Conservation (phyloP, 1,139 yeast genomes). For the Magnusiomyces tetraspermus region DNA sequence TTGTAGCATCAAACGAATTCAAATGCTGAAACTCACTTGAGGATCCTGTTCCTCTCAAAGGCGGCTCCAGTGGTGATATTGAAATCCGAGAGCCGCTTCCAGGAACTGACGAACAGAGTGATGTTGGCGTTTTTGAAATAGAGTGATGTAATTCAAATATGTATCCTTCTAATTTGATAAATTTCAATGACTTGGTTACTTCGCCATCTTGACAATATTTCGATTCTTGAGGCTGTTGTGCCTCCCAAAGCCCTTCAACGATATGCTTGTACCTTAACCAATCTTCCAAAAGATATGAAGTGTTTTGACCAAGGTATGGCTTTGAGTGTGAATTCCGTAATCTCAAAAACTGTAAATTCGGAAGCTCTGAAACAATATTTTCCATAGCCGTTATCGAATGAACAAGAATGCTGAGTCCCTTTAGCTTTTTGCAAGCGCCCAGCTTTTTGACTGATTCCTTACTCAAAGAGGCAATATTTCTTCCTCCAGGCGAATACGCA, state of each 20-base stretch:
- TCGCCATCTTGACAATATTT: not conserved
- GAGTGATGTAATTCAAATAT: conserved; percentile 16
- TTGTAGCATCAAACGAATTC: not conserved
- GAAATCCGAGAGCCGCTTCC: not conserved
- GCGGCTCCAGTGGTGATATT: not conserved
- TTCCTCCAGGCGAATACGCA: not conserved
- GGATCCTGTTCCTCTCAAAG: not conserved
- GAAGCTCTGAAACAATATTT: conserved; percentile 11
- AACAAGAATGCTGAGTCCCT: conserved; percentile 15
- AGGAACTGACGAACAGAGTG: not conserved
- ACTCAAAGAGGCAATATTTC: not conserved
- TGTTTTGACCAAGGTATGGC: conserved; percentile 20
- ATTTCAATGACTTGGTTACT: conserved; percentile 10
- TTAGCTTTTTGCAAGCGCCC: conserved; percentile 10
- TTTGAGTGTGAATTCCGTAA: conserved; percentile 14
- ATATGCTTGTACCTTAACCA: conserved; percentile 16
- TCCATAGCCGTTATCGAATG: conserved; percentile 9
- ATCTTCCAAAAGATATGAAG: conserved; percentile 18
- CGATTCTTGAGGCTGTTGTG: conserved; percentile 13
- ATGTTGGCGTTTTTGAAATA: conserved; percentile 16
- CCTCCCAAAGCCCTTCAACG: conserved; percentile 13
- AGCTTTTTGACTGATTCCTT: not conserved
- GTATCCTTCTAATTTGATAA: conserved; percentile 18
- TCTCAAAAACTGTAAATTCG: conserved; percentile 15
- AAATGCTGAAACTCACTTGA: not conserved